phyloP scores from a whole-genome alignment of 192 early-diverging fungal species.

The Cetraspora pellucida region DNA sequence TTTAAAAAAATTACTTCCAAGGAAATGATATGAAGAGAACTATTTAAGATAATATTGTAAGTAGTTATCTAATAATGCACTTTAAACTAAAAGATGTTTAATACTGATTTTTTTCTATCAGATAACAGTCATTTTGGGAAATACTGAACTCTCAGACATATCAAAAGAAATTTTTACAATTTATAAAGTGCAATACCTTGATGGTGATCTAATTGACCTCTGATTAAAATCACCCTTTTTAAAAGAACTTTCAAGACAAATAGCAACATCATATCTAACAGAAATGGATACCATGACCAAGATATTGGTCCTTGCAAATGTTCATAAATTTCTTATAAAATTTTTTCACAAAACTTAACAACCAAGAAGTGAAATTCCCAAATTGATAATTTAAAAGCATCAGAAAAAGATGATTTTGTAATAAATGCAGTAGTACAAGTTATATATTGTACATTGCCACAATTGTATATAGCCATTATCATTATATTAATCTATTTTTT shows the following conservation, averaged over 20 bases:
- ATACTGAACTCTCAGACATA: constrained; percentile 22
- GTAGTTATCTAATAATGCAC: constrained; percentile 20
- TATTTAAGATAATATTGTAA: constrained; percentile 17
- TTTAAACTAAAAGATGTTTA: constrained; percentile 8
- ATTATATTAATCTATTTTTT: constrained; percentile 31
- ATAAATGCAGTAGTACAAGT: constrained; percentile 31
- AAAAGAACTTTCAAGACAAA: constrained; percentile 31
- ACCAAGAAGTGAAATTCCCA: constrained; percentile 26
- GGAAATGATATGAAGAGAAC: constrained; percentile 17
- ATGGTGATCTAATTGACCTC: constrained; percentile 35
- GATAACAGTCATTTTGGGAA: constrained; percentile 31
- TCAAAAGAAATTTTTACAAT: constrained; percentile 25
- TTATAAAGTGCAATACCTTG: constrained; percentile 24
- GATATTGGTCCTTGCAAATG: constrained; percentile 29
- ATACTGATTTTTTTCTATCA: constrained; percentile 12
- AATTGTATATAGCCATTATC: constrained; percentile 35
- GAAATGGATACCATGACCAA: constrained; percentile 32
- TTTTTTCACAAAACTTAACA: constrained; percentile 37
- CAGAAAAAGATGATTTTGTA: constrained; percentile 30
- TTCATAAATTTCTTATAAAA: constrained; percentile 35
- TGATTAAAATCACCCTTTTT: constrained; percentile 30
- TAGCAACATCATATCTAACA: constrained; percentile 29
- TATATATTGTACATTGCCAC: constrained; percentile 22
- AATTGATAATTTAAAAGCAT: constrained; percentile 32
- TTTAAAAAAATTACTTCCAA: not conserved